These are phyloP conservation scores for Mycena rosella DNA, from an alignment of 768 basidiomycete species.

Conservation along the genomic window DNA sequence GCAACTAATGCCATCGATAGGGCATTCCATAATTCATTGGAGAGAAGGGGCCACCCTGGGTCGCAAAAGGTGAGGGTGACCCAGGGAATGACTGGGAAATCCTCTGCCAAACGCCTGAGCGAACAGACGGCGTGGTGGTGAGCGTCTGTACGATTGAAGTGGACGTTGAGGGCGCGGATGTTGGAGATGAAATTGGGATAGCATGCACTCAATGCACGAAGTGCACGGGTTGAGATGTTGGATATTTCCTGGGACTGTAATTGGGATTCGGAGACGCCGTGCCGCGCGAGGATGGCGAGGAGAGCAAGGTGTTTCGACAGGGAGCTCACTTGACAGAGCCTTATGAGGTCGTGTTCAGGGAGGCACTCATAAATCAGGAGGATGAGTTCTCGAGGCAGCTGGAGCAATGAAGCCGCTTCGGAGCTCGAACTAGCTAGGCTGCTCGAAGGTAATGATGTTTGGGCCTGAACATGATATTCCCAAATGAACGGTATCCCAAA, in stretches of 20 bases:
- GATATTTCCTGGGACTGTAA: slow-evolving; percentile 16
- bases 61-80: slow-evolving; percentile 19
- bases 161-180: slow-evolving; percentile 18
- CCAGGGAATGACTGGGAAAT: slow-evolving; percentile 18
- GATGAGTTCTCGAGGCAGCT: slow-evolving; percentile 19
- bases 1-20: slow-evolving; percentile 5
- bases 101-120: slow-evolving; percentile 12
- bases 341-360: slow-evolving; percentile 19
- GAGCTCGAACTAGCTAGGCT: too few relatives aligned
- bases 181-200: slow-evolving; percentile 7
- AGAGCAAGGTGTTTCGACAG: slow-evolving; percentile 15
- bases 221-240: slow-evolving; percentile 12
- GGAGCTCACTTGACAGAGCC: slow-evolving; percentile 22
- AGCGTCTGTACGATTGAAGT: slow-evolving; percentile 11
- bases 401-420: slow-evolving; percentile 1
- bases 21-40: slow-evolving; percentile 6
- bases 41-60: not conserved
- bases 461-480: too few relatives aligned
- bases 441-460: too few relatives aligned
- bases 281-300: slow-evolving; percentile 16
- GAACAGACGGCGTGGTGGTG: not conserved
- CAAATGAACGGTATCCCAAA: too few relatives aligned
- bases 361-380: slow-evolving; percentile 12
- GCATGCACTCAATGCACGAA: slow-evolving; percentile 4
- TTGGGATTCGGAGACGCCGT: slow-evolving; percentile 15